Evolutionary conservation across 2,329 filamentous ascomycete genomes (phyloP).

Genomic region (Penicillium sp.): DNA sequence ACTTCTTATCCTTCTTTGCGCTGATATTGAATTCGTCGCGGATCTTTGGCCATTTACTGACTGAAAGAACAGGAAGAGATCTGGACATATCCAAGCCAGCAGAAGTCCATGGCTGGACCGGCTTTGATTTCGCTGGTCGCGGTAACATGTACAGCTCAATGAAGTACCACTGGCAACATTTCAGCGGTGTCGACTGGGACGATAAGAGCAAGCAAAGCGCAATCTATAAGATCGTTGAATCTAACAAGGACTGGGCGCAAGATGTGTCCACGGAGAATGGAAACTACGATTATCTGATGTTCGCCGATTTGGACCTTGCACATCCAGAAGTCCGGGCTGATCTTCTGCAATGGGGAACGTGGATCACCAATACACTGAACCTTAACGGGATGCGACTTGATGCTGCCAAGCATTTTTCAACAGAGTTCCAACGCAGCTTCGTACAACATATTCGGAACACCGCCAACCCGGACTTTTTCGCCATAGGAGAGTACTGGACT

Average conservation of each 20-base stretch:
- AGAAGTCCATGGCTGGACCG: conserved; percentile 67
- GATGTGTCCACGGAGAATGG: conserved; percentile 63
- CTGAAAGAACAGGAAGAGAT: conserved; percentile 42
- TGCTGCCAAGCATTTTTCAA: conserved; percentile 70
- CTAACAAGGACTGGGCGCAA: conserved; percentile 62
- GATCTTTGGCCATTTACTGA: not conserved
- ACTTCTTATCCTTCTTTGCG: not conserved
- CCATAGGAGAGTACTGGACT: conserved; percentile 70
- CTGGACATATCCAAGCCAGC: conserved; percentile 54
- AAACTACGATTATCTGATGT: conserved; percentile 70
- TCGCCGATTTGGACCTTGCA: conserved; percentile 65
- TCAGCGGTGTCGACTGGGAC: conserved; percentile 67
- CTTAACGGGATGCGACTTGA: conserved; percentile 68
- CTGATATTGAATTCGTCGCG: not conserved
- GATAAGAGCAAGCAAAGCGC: conserved; percentile 55
- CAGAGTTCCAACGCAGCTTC: conserved; percentile 65
- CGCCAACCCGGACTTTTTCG: conserved; percentile 56
- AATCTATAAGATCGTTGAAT: conserved; percentile 64
- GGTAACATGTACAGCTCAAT: conserved; percentile 58
- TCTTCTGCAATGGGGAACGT: conserved; percentile 64
- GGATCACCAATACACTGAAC: conserved; percentile 61
- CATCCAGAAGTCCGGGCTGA: conserved; percentile 64
- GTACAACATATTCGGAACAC: conserved; percentile 55
- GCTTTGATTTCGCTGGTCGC: conserved; percentile 64
- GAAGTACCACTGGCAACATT: conserved; percentile 67